phyloP scores from a whole-genome alignment of 2,329 filamentous ascomycete species.

The Monosporascus sp. region DNA sequence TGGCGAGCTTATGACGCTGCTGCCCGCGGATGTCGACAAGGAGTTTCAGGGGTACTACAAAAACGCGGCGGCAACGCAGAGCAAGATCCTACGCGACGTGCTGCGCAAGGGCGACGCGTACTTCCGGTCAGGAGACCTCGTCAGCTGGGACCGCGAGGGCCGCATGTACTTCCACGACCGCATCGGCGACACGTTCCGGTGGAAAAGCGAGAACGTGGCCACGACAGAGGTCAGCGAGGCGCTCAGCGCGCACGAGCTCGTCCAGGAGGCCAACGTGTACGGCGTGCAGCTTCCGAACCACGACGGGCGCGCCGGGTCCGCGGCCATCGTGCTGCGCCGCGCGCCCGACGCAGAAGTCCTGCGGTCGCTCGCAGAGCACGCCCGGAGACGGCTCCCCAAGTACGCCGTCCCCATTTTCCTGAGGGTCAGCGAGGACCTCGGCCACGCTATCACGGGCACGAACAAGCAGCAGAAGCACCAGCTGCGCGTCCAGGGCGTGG shows the following conservation, averaged over 20 bases:
- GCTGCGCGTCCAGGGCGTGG: constrained; percentile 67
- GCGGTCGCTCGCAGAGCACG: constrained; percentile 56
- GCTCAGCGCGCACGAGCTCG: constrained; percentile 58
- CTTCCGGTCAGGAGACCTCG: constrained; percentile 79
- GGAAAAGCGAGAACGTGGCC: constrained; percentile 80
- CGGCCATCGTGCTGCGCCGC: constrained; percentile 56
- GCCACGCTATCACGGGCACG: constrained; percentile 68
- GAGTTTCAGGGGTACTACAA: constrained; percentile 80
- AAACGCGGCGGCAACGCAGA: constrained; percentile 62
- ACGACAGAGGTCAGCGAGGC: constrained; percentile 77
- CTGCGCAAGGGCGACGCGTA: constrained; percentile 72
- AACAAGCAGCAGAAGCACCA: constrained; percentile 83
- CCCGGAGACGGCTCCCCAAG: constrained; percentile 53
- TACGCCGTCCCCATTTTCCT: constrained; percentile 78
- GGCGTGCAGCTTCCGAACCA: constrained; percentile 74
- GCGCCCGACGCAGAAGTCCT: constrained; percentile 41
- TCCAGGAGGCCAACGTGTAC: constrained; percentile 81
- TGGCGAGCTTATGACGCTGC: constrained; percentile 75
- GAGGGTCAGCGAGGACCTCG: constrained; percentile 52
- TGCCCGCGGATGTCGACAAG: constrained; percentile 51
- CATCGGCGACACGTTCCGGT: constrained; percentile 72
- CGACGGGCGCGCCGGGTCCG: constrained; percentile 80
- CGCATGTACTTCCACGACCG: constrained; percentile 76
- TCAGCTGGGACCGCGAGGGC: constrained; percentile 66
- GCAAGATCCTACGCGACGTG: constrained; percentile 70